A percentile compares a stretch with the other conserved stretches of the same genome.
These are phyloP conservation scores for Tulasnella sp. DNA, from an alignment of 768 basidiomycete species.

Conservation along the genomic window DNA sequence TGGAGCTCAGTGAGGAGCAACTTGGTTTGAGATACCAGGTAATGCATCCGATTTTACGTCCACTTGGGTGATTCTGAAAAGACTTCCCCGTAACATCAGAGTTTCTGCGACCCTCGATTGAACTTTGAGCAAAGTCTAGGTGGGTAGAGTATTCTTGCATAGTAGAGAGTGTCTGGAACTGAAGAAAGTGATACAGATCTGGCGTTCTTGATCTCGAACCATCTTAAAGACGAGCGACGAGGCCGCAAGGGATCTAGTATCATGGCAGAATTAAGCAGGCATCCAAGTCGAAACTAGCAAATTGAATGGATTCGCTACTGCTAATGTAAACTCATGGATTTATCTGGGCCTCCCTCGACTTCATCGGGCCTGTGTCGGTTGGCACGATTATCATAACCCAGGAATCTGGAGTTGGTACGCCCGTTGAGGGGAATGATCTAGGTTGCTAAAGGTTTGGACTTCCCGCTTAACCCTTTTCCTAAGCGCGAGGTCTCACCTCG, in stretches of 20 bases:
- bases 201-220: conserved; percentile 79
- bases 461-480: no score
- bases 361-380: no score
- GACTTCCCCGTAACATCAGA: conserved; percentile 33
- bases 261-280: conserved; percentile 7
- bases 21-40: conserved; percentile 88
- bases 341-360: no score
- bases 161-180: neutral
- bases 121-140: conserved; percentile 95
- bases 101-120: conserved; percentile 92
- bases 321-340: no score
- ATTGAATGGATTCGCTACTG: no score
- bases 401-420: no score
- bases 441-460: no score
- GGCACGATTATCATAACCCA: no score
- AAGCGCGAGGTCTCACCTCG: no score
- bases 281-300: neutral
- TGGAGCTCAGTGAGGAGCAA: conserved; percentile 87
- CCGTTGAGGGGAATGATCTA: no score
- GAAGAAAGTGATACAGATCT: conserved; percentile 49
- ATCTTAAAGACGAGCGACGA: conserved; percentile 64
- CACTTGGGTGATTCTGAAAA: neutral
- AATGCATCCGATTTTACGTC: conserved; percentile 30
- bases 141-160: conserved; percentile 38
- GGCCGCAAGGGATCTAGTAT: conserved; percentile 33